These are phyloP conservation scores for Cytospora mali DNA, from an alignment of 2,329 filamentous ascomycete genomes.

Conservation along the genomic window DNA sequence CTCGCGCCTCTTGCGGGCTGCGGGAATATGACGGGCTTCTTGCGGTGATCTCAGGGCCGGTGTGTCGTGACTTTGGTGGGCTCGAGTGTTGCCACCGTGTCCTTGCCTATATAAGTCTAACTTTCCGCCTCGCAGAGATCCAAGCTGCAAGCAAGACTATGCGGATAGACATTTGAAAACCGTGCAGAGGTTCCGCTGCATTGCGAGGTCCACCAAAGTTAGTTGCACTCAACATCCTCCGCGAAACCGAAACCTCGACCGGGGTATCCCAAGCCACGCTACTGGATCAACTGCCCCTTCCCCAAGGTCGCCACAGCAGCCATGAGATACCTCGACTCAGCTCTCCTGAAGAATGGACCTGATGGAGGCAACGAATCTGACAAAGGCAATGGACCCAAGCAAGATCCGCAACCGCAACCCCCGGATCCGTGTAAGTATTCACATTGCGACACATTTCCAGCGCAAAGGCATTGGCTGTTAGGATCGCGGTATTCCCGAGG, in stretches of 20 bases:
- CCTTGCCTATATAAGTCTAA: constrained; percentile 22
- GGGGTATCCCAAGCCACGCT: not conserved
- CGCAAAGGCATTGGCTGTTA: not conserved
- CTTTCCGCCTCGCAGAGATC: not conserved
- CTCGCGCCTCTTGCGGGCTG: too few relatives aligned
- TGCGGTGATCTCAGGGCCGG: not conserved
- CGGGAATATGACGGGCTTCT: constrained; percentile 5
- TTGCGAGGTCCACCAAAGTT: not conserved
- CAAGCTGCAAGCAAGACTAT: not conserved
- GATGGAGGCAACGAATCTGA: constrained; percentile 4
- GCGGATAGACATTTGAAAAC: constrained; percentile 1
- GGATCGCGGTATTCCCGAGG: not conserved
- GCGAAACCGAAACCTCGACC: not conserved
- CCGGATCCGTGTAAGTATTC: constrained; percentile 25
- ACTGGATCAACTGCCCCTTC: not conserved
- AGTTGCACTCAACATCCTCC: not conserved
- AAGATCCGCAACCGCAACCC: constrained; percentile 8
- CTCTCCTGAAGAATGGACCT: not conserved
- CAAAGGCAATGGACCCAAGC: not conserved
- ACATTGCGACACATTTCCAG: not conserved
- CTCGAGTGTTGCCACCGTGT: not conserved
- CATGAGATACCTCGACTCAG: not conserved
- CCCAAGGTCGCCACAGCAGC: not conserved
- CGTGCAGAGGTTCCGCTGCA: not conserved
- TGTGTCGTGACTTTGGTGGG: not conserved